Evolutionary conservation across 805 yeast genomes (phyloP).

Genomic region (Candida michaelii): DNA sequence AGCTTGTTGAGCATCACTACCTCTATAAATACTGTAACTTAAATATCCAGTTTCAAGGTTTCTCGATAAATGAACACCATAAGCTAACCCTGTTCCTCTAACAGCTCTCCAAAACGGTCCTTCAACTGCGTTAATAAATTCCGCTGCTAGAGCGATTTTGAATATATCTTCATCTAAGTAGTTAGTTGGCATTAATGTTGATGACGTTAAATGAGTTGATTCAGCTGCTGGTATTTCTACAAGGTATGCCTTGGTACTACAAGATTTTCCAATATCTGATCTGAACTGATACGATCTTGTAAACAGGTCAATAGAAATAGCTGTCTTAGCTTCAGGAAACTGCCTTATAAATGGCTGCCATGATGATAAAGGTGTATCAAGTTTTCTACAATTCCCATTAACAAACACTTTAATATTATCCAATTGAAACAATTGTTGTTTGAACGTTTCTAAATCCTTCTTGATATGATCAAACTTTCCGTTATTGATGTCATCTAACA

Average conservation of each 20-base stretch:
- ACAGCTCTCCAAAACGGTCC: conserved; percentile 98
- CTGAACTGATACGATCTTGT: conserved; percentile 56
- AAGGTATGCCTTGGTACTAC: conserved; percentile 57
- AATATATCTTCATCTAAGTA: conserved; percentile 56
- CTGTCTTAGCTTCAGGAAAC: conserved; percentile 17
- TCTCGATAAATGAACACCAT: conserved; percentile 70
- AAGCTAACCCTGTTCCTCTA: conserved; percentile 91
- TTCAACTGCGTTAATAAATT: conserved; percentile 80
- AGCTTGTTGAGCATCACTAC: conserved; percentile 74
- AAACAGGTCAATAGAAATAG: conserved; percentile 16
- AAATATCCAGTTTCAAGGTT: conserved; percentile 67
- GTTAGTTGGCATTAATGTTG: conserved; percentile 58
- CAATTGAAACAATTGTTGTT: conserved; percentile 50
- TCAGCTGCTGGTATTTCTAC: conserved; percentile 82
- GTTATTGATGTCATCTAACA: conserved; percentile 48
- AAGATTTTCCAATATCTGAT: conserved; percentile 54
- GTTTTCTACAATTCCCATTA: conserved; percentile 60
- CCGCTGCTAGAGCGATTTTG: conserved; percentile 69
- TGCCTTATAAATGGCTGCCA: conserved; percentile 48
- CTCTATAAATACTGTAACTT: conserved; percentile 70
- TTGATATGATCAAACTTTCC: conserved; percentile 52
- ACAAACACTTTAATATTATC: conserved; percentile 67
- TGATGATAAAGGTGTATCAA: conserved; percentile 55
- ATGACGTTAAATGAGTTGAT: conserved; percentile 64
- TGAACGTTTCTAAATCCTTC: conserved; percentile 51